phyloP scores from a whole-genome alignment of 2,329 filamentous ascomycete species.

The Fusarium illudens region DNA sequence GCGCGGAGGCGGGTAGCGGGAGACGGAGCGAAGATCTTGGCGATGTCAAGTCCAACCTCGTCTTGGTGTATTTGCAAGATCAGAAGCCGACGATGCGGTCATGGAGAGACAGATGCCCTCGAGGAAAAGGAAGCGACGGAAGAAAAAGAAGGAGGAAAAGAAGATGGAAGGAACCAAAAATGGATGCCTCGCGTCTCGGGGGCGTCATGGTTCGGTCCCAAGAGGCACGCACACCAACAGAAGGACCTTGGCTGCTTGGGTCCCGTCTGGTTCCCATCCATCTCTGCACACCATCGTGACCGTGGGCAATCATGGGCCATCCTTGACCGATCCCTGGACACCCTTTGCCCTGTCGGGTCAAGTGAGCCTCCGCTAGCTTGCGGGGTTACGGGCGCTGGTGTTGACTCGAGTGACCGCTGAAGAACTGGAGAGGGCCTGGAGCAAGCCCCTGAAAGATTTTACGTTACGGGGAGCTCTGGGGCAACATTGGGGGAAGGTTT shows the following conservation, averaged over 20 bases:
- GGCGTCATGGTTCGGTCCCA: constrained; percentile 43
- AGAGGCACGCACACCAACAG: constrained; percentile 27
- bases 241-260: constrained; percentile 24
- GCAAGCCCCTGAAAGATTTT: constrained; percentile 1
- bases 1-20: constrained; percentile 18
- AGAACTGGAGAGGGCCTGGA: constrained; percentile 7
- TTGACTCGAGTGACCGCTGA: constrained; percentile 11
- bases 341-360: constrained; percentile 33
- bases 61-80: neutral
- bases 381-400: constrained; percentile 37
- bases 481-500: constrained; percentile 13
- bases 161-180: constrained; percentile 30
- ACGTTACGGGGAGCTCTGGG: neutral
- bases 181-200: constrained; percentile 37
- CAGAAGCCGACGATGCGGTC: constrained; percentile 15
- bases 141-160: constrained; percentile 32
- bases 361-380: constrained; percentile 35
- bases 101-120: neutral
- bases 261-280: constrained; percentile 7
- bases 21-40: constrained; percentile 7
- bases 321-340: constrained; percentile 33
- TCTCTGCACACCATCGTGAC: constrained; percentile 43
- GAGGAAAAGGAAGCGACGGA: constrained; percentile 9
- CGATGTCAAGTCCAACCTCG: constrained; percentile 17
- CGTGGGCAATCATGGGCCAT: constrained; percentile 36